Percentiles rank a stretch among this genome's conserved stretches.
Evolutionary conservation across 108 stramenopile species (phyloP).

Genomic region (Pseudonitzschia pungens): DNA sequence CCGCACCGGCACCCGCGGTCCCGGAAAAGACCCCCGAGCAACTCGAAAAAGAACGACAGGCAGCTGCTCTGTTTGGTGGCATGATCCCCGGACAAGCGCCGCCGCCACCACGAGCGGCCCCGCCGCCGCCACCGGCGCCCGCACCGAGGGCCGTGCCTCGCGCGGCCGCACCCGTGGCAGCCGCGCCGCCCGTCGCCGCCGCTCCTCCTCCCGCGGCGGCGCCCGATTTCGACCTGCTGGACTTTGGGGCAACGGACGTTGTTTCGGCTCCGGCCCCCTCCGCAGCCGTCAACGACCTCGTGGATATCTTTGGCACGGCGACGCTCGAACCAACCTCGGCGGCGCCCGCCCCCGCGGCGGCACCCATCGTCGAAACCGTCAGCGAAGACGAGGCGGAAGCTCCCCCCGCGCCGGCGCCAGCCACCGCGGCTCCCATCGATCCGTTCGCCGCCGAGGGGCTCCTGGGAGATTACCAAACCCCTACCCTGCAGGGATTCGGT

Average conservation of each 20-base stretch:
- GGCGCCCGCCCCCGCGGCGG: constrained; percentile 34
- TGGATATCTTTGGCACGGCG: constrained; percentile 34
- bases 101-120: constrained; percentile 46
- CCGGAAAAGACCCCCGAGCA: constrained; percentile 74
- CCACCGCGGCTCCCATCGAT: constrained; percentile 48
- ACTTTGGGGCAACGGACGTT: constrained; percentile 13
- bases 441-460: constrained; percentile 79
- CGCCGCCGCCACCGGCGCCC: constrained; percentile 39
- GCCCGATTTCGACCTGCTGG: constrained; percentile 14
- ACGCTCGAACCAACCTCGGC: constrained; percentile 19
- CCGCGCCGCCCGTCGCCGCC: constrained; percentile 37
- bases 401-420: constrained; percentile 43
- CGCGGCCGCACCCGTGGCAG: constrained; percentile 40
- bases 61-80: constrained; percentile 94
- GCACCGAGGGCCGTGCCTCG: constrained; percentile 49
- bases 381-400: constrained; percentile 45
- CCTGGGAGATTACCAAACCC: constrained; percentile 53
- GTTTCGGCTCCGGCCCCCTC: constrained; percentile 36
- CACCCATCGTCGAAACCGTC: constrained; percentile 48
- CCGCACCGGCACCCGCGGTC: constrained; percentile 42
- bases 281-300: constrained; percentile 26
- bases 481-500: constrained; percentile 53
- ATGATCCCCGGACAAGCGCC: constrained; percentile 61
- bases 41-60: constrained; percentile 92
- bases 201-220: constrained; percentile 7